Base-by-base conservation (phyloP, 768 basidiomycete species). In the Psilocybe tampanensis region DNA sequence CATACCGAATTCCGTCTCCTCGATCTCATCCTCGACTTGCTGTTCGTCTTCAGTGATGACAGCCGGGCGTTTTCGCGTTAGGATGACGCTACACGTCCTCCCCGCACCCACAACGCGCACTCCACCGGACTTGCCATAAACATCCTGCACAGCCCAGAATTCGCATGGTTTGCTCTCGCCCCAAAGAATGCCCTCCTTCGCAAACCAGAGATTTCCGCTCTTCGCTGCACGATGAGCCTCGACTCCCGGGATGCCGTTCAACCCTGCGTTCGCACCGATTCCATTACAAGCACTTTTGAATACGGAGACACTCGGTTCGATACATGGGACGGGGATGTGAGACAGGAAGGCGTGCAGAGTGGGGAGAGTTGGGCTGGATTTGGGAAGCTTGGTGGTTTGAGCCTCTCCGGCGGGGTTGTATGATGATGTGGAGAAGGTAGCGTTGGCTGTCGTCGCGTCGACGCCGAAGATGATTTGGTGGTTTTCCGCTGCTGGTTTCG, bases 111-210 rank as follows among this genome's bases (percentile, higher is more conserved):
- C 72, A 21, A 89, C 68, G 47, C 82, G 61, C 67, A 84, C 72
- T 15, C 78, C 85, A 18, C 83, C 82, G 22, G 64, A 68, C 55
- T 75, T 79, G 50, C 75, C 70, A 17, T 81, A 67, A n/a, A 92
- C 69, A 60, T 86, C 82, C 44, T 78, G 74, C 21, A 88, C 70
- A 2, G 85, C 72, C 85, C 90, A 92, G 64, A 89, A 92, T 61
- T 90, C 87, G 64, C 87, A 90, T 2, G 89, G 89, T 60, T 88
- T 88, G 65, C 81, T 83, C 66, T 90, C 86, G 21, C 86, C 89
- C 82, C 87, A 88, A 8, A 92, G 77, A 15, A 92, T 77, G 6
- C 89, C 90, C 21, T 76, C 74, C 39, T 77, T 71, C 44, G 87
- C 75, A 75, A 92, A 92, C 86, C 89, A 89, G 39, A 92, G 72